A percentile compares a stretch with the other conserved stretches of the same genome.
Conservation (phyloP, 495 filamentous ascomycete species). For the Xylaria palmicola region DNA sequence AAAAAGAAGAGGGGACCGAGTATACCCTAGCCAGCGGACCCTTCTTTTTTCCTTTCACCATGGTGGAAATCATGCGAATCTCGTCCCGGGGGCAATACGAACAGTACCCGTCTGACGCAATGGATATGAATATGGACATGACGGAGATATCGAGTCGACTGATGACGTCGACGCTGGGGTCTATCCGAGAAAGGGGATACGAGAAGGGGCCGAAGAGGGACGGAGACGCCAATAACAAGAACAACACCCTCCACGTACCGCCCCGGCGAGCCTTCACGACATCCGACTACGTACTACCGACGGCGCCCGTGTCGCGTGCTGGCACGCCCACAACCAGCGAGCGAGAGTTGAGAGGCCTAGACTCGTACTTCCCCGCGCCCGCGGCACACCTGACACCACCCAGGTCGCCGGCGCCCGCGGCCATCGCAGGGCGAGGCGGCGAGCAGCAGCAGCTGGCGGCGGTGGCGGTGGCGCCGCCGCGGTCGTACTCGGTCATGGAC, state of each 20-base stretch:
- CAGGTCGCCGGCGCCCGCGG: neutral
- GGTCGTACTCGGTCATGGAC: constrained; percentile 51
- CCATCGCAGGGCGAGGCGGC: neutral
- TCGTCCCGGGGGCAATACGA: constrained; percentile 3
- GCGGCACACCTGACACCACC: neutral
- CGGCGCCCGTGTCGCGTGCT: constrained; percentile 12
- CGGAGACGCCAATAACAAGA: neutral
- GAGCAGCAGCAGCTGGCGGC: neutral
- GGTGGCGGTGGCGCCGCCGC: neutral
- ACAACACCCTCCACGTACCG: constrained; percentile 5
- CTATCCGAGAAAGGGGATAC: constrained; percentile 5
- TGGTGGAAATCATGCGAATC: constrained; percentile 14
- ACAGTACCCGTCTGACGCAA: constrained; percentile 5
- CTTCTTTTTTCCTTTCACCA: neutral
- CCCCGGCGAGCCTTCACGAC: constrained; percentile 17
- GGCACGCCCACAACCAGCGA: neutral
- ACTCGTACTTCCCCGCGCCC: constrained; percentile 12
- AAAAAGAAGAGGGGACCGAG: neutral
- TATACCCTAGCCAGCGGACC: neutral
- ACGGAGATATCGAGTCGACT: constrained; percentile 4
- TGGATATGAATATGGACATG: constrained; percentile 7
- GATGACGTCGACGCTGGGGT: neutral
- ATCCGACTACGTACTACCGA: constrained; percentile 12
- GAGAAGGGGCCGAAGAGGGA: neutral
- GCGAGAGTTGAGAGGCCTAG: neutral